phyloP scores from a whole-genome alignment of 2,329 filamentous ascomycete species.

The Pestalotiopsis sp. region DNA sequence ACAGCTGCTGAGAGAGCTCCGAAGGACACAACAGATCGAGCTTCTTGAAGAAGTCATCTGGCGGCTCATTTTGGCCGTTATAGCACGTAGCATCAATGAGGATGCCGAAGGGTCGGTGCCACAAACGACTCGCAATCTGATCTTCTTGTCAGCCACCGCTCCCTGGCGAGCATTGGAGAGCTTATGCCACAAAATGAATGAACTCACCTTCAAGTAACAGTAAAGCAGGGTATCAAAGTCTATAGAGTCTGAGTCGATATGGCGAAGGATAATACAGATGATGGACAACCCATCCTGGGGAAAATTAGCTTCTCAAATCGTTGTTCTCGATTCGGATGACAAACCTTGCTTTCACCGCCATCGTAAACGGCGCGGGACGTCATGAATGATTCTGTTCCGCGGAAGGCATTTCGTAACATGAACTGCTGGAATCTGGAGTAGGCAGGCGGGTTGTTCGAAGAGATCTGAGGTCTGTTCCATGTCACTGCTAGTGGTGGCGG shows the following conservation, averaged over 20 bases:
- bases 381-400: slow-evolving; percentile 65
- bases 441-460: slow-evolving; percentile 62
- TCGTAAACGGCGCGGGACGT: slow-evolving; percentile 71
- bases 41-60: slow-evolving; percentile 67
- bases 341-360: slow-evolving; percentile 69
- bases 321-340: slow-evolving; percentile 1
- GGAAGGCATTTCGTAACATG: slow-evolving; percentile 71
- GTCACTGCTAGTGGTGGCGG: slow-evolving; percentile 70
- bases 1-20: slow-evolving; percentile 62
- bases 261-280: slow-evolving; percentile 69
- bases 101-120: slow-evolving; percentile 70
- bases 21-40: slow-evolving; percentile 64
- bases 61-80: slow-evolving; percentile 67
- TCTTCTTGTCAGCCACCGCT: not conserved
- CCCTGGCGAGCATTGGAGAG: not conserved
- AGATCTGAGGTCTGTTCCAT: slow-evolving; percentile 70
- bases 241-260: slow-evolving; percentile 67
- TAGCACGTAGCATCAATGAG: slow-evolving; percentile 74
- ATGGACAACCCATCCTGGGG: slow-evolving; percentile 66
- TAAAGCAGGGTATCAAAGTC: slow-evolving; percentile 70
- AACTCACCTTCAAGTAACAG: slow-evolving; percentile 65
- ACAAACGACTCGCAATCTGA: slow-evolving; percentile 69
- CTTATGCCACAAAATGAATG: not conserved
- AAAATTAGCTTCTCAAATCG: not conserved
- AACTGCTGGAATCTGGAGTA: slow-evolving; percentile 75